Evolutionary conservation across 108 stramenopile genomes (phyloP).

Genomic region (Aurantiochytrium sp.): DNA sequence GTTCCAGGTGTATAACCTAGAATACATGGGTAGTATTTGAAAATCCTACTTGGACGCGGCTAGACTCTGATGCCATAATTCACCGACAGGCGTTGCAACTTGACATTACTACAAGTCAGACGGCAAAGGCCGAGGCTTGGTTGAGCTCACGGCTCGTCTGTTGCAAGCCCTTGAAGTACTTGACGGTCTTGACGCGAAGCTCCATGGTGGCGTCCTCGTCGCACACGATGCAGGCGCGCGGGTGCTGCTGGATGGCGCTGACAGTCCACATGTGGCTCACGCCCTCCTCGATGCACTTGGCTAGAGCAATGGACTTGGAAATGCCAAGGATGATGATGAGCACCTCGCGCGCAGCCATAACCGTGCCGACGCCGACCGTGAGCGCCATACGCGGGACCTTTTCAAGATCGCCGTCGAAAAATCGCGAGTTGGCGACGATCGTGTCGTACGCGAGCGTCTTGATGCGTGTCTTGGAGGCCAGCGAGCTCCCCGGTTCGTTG

Average conservation of each 20-base stretch:
- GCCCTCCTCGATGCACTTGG: constrained; percentile 39
- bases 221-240: constrained; percentile 34
- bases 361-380: constrained; percentile 40
- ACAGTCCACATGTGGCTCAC: constrained; percentile 43
- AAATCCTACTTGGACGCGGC: too few relatives aligned
- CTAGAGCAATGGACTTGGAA: constrained; percentile 35
- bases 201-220: constrained; percentile 39
- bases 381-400: constrained; percentile 41
- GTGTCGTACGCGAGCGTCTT: constrained; percentile 46
- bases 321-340: constrained; percentile 30
- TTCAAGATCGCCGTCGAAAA: constrained; percentile 34
- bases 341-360: constrained; percentile 36
- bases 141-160: constrained; percentile 9
- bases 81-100: too few relatives aligned
- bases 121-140: background rate
- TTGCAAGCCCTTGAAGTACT: constrained; percentile 39
- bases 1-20: too few relatives aligned
- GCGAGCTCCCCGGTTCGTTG: constrained; percentile 47
- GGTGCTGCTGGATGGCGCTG: constrained; percentile 30
- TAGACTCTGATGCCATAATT: too few relatives aligned
- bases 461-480: constrained; percentile 35
- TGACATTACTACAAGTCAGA: too few relatives aligned
- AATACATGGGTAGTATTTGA: too few relatives aligned
- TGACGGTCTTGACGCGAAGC: constrained; percentile 38
- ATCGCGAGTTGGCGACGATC: constrained; percentile 34